Evolutionary conservation across 2,329 filamentous ascomycete genomes (phyloP).

Genomic region (Periglandula ipomoeae): DNA sequence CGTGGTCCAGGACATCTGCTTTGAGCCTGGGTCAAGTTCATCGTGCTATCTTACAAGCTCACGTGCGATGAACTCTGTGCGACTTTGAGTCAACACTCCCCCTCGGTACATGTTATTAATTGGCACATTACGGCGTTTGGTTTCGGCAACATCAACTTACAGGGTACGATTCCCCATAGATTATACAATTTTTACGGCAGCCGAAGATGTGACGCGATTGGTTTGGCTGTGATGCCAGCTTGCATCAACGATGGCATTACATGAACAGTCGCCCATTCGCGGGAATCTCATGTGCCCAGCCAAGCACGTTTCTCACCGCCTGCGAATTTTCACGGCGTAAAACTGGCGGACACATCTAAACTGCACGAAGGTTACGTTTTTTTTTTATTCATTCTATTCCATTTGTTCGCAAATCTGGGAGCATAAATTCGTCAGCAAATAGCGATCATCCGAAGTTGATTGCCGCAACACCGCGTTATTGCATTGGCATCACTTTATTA

Average conservation of each 20-base stretch:
- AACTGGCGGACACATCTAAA: neutral
- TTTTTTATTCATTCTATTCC: neutral
- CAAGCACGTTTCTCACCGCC: too few species aligned
- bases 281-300: too few species aligned
- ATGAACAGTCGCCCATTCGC: too few species aligned
- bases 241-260: too few species aligned
- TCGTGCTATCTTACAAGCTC: neutral
- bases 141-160: conserved; percentile 3
- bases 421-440: neutral
- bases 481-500: neutral
- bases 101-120: conserved; percentile 24
- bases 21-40: too few species aligned
- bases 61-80: neutral
- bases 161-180: conserved; percentile 1
- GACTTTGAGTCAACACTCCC: neutral
- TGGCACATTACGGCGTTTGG: conserved; percentile 21
- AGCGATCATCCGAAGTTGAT: neutral
- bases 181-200: neutral
- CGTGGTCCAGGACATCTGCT: neutral
- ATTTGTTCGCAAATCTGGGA: conserved; percentile 1
- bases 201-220: too few species aligned
- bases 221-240: too few species aligned
- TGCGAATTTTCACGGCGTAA: too few species aligned
- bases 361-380: neutral
- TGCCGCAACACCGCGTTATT: neutral